Evolutionary conservation across 768 basidiomycete species (phyloP).

Genomic region (Leucocoprinus birnbaumii): DNA sequence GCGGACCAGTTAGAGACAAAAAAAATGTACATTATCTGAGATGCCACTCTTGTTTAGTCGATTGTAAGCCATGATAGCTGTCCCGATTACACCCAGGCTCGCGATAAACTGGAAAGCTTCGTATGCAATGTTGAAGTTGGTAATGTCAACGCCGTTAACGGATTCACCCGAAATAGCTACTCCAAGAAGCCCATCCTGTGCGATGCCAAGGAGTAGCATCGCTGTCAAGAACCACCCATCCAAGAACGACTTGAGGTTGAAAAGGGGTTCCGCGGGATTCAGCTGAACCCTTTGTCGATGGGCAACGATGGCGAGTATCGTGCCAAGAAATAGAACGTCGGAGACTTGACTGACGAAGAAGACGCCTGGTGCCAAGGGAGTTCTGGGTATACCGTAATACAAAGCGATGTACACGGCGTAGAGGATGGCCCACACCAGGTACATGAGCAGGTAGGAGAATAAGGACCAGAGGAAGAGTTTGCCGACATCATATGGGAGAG

Average conservation of each 20-base stretch:
- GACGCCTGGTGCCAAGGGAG: background rate
- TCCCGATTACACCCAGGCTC: background rate
- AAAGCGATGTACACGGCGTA: background rate
- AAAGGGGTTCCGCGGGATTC: background rate
- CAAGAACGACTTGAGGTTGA: slow-evolving; percentile 2
- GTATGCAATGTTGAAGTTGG: background rate
- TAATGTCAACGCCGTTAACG: background rate
- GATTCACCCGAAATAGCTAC: background rate
- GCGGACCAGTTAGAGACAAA: too few species aligned
- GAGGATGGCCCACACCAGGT: background rate
- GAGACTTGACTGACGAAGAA: background rate
- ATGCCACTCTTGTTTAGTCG: background rate
- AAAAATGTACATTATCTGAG: background rate
- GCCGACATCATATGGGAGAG: background rate
- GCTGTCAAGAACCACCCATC: background rate
- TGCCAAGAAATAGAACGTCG: background rate
- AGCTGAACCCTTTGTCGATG: slow-evolving; percentile 1
- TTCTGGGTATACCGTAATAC: too few species aligned
- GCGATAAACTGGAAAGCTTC: background rate
- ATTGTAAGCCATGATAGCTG: background rate
- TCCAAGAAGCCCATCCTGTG: background rate
- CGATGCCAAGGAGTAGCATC: background rate
- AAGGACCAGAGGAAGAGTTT: background rate
- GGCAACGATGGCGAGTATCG: slow-evolving; percentile 1
- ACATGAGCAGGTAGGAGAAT: background rate